Base-by-base conservation (phyloP, 495 filamentous ascomycete genomes). In the Aspergillus bertholletiae region DNA sequence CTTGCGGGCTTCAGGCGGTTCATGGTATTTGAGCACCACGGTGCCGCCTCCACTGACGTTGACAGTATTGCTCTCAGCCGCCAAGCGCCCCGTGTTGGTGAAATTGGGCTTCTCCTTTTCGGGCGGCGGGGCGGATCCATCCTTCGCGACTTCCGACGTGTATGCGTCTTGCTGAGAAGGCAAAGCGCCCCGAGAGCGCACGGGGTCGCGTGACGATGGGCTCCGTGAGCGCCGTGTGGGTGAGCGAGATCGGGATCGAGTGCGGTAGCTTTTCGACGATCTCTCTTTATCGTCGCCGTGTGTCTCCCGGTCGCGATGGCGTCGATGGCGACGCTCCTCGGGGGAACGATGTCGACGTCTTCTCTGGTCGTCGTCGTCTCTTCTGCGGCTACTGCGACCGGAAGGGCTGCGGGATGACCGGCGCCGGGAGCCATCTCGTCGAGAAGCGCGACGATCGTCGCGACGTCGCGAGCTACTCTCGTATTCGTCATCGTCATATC, bases 71-170 rank as follows among this genome's bases (percentile, higher is more conserved):
- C 90, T 90, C 59, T 90, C 90, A 8, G 89, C 88, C 13, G 94
- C 94, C 6, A 99, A 80, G 7, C 88, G 74, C 18, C 94, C 94
- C 0, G 89, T 90, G 37, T 79, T 82, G 5, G 79, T 83, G 71
- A 87, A 96, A 67, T 96, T 99, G 32, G 93, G 88, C 63, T 90
- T 92, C 66, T 96, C 83, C 58, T 91, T 93, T 46, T 90, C 86
- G 1, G 61, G 57, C 5, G 67, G 64, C 23, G 73, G 74, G 12
- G 64, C 61, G 5, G 58, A 57, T 9, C 50, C 51, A 52, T 82
- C 78, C 26, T 68, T 64, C 40, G 77, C 73, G 20, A 75, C 70
- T 35, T 75, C 80, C 23, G 77, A 58, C 24, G 78, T 80, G 60
- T 88, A 91, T n/a, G 86, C 84, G 46, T 85, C 84, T 55, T 73